Evolutionary conservation across 495 filamentous ascomycete genomes (phyloP), one percentile per base, ranked within the genome.

Genomic region (Aspergillus nidulans): DNA sequence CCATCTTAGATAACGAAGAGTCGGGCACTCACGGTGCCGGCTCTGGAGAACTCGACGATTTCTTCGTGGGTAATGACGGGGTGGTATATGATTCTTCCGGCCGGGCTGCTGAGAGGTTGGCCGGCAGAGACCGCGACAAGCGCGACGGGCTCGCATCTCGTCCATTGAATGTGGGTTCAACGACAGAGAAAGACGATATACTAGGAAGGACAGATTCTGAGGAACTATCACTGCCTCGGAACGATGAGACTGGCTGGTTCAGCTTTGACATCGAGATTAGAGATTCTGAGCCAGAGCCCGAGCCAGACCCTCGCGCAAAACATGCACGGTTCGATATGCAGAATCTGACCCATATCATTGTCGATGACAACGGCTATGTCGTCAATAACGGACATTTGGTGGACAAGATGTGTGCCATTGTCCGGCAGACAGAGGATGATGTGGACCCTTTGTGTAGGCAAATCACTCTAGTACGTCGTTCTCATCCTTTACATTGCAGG

Each of bases 361-460:
- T 34, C 30, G 15, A 34, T 34, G 30, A 34, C 30, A 34, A 12
- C 15, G 30, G 30, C 30, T 34, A 34, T 34, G 15, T 12, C 30
- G 15, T 34, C 9, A 12, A 34, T 12, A 34, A 34, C 10, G 30
- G 30, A 34, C 6, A 88, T 68, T 74, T 92, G 40, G 90, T 89
- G 0, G 75, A 80, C 26, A 84, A 88, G 70, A 89, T 95, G 77
- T 71, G 77, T 3, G 66, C 63, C 19, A 88, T 88, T 67, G 80
- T 92, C 64, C 77, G 83, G 58, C 83, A 89, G 64, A 88, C 87
- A 2, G 73, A 91, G 1, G 89, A 92, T 57, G 84, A 83, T 63
- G 82, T 95, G 62, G 80, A 86, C 57, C 90, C 89, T 10, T 77
- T 95, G 55, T 84, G 84, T 76, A 87, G 87, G 69, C 81, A 90